Evolutionary conservation across 2,329 filamentous ascomycete species (phyloP).

Genomic region (Cercospora sp.): DNA sequence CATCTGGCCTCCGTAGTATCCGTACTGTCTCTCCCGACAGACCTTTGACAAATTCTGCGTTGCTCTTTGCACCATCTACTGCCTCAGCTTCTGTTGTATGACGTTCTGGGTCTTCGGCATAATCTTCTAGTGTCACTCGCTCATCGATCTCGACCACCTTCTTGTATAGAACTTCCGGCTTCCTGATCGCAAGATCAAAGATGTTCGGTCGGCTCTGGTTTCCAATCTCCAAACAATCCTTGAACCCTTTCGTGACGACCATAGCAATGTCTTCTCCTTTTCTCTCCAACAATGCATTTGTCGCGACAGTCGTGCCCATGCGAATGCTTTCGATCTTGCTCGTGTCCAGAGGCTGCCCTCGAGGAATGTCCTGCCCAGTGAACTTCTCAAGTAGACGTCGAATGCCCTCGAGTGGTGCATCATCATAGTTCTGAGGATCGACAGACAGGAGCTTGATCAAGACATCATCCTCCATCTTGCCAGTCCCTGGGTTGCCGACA

Average conservation of each 20-base stretch:
- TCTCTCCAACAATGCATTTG: slow-evolving; percentile 84
- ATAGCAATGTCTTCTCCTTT: slow-evolving; percentile 88
- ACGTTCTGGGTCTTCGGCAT: slow-evolving; percentile 79
- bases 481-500: slow-evolving; percentile 74
- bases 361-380: slow-evolving; percentile 70
- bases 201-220: slow-evolving; percentile 89
- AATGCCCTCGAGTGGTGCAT: slow-evolving; percentile 89
- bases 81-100: slow-evolving; percentile 57
- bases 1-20: slow-evolving; percentile 63
- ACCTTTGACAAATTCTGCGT: slow-evolving; percentile 65
- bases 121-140: slow-evolving; percentile 86
- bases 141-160: slow-evolving; percentile 87
- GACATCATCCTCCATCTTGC: slow-evolving; percentile 68
- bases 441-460: slow-evolving; percentile 88
- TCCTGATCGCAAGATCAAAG: slow-evolving; percentile 83
- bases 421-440: slow-evolving; percentile 84
- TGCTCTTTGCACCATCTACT: slow-evolving; percentile 47
- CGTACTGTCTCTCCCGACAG: slow-evolving; percentile 73
- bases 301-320: slow-evolving; percentile 95
- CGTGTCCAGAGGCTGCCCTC: slow-evolving; percentile 78
- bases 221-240: slow-evolving; percentile 82
- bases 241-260: slow-evolving; percentile 84
- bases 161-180: slow-evolving; percentile 84
- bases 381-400: slow-evolving; percentile 81
- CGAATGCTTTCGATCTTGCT: slow-evolving; percentile 83